phyloP scores from a whole-genome alignment of 2,329 filamentous ascomycete genomes.

The Fusarium zealandicum region DNA sequence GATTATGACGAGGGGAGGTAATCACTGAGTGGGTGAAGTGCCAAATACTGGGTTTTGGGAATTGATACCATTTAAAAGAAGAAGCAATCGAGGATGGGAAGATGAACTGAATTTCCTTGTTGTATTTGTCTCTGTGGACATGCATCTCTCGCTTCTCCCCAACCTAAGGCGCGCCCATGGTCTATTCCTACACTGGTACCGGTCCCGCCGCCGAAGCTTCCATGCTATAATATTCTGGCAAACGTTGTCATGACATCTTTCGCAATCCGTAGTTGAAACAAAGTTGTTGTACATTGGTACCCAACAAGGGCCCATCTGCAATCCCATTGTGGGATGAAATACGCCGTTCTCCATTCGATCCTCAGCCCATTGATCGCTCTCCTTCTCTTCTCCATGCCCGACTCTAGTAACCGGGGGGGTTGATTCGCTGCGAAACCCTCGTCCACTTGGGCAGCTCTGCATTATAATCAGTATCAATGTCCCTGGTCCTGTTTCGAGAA shows the following conservation, averaged over 20 bases:
- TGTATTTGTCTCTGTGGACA: constrained; percentile 11
- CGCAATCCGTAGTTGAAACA: constrained; percentile 39
- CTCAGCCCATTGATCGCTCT: constrained; percentile 12
- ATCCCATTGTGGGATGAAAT: constrained; percentile 32
- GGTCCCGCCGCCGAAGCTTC: constrained; percentile 8
- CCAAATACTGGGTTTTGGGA: constrained; percentile 16
- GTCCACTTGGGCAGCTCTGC: constrained; percentile 91
- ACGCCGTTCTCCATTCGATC: constrained; percentile 33
- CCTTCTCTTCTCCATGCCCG: constrained; percentile 15
- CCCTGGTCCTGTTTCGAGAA: neutral
- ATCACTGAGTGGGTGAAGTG: constrained; percentile 2
- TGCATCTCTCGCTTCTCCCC: neutral
- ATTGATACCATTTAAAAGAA: constrained; percentile 39
- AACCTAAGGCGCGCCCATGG: constrained; percentile 6
- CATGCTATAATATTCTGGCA: constrained; percentile 12
- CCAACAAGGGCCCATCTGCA: constrained; percentile 25
- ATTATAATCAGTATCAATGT: constrained; percentile 28
- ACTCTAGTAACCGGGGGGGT: constrained; percentile 87
- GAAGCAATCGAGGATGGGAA: constrained; percentile 11
- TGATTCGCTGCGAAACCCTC: constrained; percentile 89
- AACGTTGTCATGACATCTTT: constrained; percentile 31
- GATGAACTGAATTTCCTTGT: constrained; percentile 10
- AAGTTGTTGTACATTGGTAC: constrained; percentile 43
- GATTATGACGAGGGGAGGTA: no score
- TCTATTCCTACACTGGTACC: constrained; percentile 37